Evolutionary conservation across 805 yeast genomes (phyloP), one percentile per base, ranked within the genome.

Genomic region (Sungouiella thailandica): DNA sequence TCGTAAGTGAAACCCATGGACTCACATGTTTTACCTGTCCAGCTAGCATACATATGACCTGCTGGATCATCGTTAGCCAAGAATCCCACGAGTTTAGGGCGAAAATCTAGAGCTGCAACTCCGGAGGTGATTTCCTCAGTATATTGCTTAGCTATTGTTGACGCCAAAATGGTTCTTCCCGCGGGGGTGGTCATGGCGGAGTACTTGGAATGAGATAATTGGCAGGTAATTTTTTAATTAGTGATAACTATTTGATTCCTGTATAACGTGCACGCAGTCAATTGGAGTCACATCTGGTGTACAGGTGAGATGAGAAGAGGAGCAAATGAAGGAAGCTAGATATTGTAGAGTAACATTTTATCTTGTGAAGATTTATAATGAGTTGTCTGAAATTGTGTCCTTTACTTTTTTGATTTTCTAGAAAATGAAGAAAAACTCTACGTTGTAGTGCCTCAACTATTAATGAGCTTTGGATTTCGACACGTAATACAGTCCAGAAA

Each of bases 21-120:
- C 51, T 78, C 82, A 46, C 93, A 78, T 1, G 97, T 90, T 55
- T 87, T 89, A 18, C 83, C 84, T 0, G 98, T 90, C 96, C 97
- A 93, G 31, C 78, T 80, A 30, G 98, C 97, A 57, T 93, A 93
- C 83, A 83, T 83, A 51, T 74, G 74, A 5, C 96, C 97, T 9
- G 97, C 96, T 2, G 97, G 97, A 50, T 93, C 98, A 11, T 72
- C 68, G 57, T 93, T 93, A 11, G 97, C 97, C 26, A 93, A 67
- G 41, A 93, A 78, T 0, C 98, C 98, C 22, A 90, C 97, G 25
- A 93, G 65, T 45, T 73, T 74, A 5, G 97, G 97, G 20, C 71
- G 66, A 41, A 74, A 64, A 9, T 53, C 61, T 22, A 88, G 62
- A 13, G 60, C 44, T 16, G 65, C 52, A 7, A 87, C 83, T 29